These are phyloP conservation scores for Herpetospermum pedunculosum DNA, from an alignment of 306 rosid species.

Conservation along the genomic window DNA sequence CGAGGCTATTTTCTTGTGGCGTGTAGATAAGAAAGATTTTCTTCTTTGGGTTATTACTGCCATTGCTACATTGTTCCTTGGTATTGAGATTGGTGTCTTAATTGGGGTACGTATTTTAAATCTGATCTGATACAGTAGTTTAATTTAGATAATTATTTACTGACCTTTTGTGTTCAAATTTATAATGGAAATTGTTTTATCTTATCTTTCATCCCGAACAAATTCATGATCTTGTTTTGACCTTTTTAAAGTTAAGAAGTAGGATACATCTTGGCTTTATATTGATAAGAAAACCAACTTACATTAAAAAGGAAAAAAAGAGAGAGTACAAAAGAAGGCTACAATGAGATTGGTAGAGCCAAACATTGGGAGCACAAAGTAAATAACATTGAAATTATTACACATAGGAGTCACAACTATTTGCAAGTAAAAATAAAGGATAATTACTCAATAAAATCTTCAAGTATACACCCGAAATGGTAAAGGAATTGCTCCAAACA, in stretches of 20 bases:
- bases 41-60: constrained; percentile 89
- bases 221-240: neutral
- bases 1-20: constrained; percentile 88
- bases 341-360: neutral
- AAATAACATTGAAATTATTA: neutral
- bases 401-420: neutral
- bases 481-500: neutral
- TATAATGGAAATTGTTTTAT: neutral
- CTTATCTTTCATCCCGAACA: neutral
- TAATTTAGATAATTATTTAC: neutral
- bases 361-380: neutral
- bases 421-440: neutral
- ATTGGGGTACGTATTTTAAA: constrained; percentile 62
- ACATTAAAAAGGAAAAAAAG: too few relatives aligned
- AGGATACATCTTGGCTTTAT: neutral
- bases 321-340: neutral
- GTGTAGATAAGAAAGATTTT: constrained; percentile 85
- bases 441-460: neutral
- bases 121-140: neutral
- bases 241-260: neutral
- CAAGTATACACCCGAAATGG: neutral
- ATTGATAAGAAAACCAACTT: neutral
- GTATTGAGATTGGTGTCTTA: constrained; percentile 94
- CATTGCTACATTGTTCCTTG: constrained; percentile 69
- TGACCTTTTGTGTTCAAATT: constrained; percentile 1